Evolutionary conservation across 495 filamentous ascomycete genomes (phyloP).

Genomic region (Hypoxylon subgilvum): DNA sequence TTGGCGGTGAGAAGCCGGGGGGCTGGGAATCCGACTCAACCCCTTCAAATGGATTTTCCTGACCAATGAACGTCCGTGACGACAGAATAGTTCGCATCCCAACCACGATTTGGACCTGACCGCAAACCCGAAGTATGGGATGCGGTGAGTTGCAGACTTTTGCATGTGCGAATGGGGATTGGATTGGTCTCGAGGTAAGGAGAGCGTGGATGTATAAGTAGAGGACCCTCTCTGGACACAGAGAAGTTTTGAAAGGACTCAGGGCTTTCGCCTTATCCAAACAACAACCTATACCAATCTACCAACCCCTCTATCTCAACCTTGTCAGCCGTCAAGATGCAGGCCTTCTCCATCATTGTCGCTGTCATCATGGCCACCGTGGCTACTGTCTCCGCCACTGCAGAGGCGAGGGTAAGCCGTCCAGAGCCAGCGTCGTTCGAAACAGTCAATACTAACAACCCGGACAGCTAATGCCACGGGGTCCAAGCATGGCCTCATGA

Average conservation of each 20-base stretch:
- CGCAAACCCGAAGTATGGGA: slow-evolving; percentile 6
- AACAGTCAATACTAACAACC: slow-evolving; percentile 5
- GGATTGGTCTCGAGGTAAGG: slow-evolving; percentile 14
- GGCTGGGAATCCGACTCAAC: slow-evolving; percentile 32
- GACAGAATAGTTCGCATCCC: slow-evolving; percentile 2
- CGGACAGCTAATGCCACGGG: slow-evolving; percentile 16
- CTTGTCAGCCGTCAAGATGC: slow-evolving; percentile 28
- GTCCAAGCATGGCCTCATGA: slow-evolving; percentile 20
- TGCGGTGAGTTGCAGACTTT: slow-evolving; percentile 10
- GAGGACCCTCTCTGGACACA: slow-evolving; percentile 11
- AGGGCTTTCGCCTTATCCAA: slow-evolving; percentile 29
- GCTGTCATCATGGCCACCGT: slow-evolving; percentile 32
- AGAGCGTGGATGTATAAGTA: slow-evolving; percentile 29
- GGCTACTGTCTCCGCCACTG: slow-evolving; percentile 15
- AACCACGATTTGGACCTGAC: slow-evolving; percentile 23
- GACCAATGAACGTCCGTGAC: slow-evolving; percentile 19
- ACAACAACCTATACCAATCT: slow-evolving; percentile 27
- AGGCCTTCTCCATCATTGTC: slow-evolving; percentile 29
- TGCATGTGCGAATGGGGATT: slow-evolving; percentile 14
- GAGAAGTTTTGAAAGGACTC: slow-evolving; percentile 12
- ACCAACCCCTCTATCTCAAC: background rate
- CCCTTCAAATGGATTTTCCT: slow-evolving; percentile 19
- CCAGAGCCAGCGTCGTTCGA: background rate
- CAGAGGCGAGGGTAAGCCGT: slow-evolving; percentile 33
- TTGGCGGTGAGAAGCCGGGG: slow-evolving; percentile 26